These are phyloP conservation scores for Botryotinia globosa DNA, from an alignment of 2,329 filamentous ascomycete genomes.

Conservation along the genomic window DNA sequence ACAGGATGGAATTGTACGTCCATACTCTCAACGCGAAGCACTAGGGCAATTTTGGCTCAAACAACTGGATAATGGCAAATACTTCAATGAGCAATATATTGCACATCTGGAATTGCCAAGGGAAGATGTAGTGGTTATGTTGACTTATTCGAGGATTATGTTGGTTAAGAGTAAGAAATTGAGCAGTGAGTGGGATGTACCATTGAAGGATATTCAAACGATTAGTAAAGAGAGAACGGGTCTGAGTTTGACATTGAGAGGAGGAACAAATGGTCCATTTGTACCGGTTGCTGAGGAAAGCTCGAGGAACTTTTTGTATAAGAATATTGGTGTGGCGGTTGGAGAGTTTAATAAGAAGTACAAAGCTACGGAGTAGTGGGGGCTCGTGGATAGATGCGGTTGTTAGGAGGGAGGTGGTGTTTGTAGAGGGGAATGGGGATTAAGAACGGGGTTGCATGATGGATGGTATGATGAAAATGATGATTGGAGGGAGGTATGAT, in stretches of 20 bases:
- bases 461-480: conserved; percentile 5
- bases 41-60: conserved; percentile 98
- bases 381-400: conserved; percentile 31
- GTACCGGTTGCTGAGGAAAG: conserved; percentile 91
- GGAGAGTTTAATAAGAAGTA: conserved; percentile 65
- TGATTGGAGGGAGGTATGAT: conserved; percentile 1
- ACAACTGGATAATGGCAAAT: conserved; percentile 94
- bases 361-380: conserved; percentile 37
- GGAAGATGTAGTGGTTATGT: conserved; percentile 85
- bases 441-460: neutral
- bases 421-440: conserved; percentile 32
- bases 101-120: conserved; percentile 89
- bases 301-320: conserved; percentile 60
- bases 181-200: conserved; percentile 92
- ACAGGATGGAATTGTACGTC: conserved; percentile 86
- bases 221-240: conserved; percentile 96
- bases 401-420: conserved; percentile 21
- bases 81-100: conserved; percentile 97
- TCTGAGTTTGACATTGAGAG: conserved; percentile 82
- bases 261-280: conserved; percentile 90
- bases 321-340: conserved; percentile 63
- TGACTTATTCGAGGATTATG: conserved; percentile 85
- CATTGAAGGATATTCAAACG: conserved; percentile 92
- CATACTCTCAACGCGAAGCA: conserved; percentile 91
- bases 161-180: conserved; percentile 84